Base-by-base conservation (phyloP, 441 rosid species). In the Populus hybrid region DNA sequence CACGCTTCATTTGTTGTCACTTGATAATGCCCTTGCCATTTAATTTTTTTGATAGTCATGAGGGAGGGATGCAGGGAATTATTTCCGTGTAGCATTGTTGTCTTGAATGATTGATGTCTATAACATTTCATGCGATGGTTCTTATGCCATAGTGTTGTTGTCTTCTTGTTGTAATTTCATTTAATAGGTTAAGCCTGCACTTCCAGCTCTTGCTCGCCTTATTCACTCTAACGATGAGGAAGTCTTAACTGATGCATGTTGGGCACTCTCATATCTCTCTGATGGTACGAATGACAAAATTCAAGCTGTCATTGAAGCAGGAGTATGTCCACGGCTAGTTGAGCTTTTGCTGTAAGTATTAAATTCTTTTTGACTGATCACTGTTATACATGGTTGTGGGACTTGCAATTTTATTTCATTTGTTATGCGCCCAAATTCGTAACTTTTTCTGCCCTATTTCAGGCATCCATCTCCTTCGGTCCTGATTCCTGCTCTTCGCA, bases 271-370 rank as follows among this genome's bases (percentile, higher is more conserved):
- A 0, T 92, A 92, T 83, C 97, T 95, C 71, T 91, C 97, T 77
- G 97, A 93, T 87, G 97, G 98, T 50, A 87, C 95, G 40, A 95
- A 90, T 86, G 97, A 94, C 76, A 90, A 95, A 89, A 95, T 95
- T 72, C 95, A 89, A 80, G 84, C 93, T 81, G 97, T 93, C 30
- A 89, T 95, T 50, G 90, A 91, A 73, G 90, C 91, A 0, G 87
- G 87, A 76, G 95, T 94, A 57, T 91, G 92, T 71, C 88, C 89
- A 36, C 88, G 93, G 75, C 91, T 94, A 24, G 4, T 30, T 30
- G 32, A 30, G 32, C 32, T 30, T 30, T 30, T 30, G 32, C 32
- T 30, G 86, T 93, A 74, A 88, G 95, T 88, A 20, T 42, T 59
- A 54, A 54, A 54, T 18, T 54, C 7, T 18, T 54, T 7, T 54